Evolutionary conservation across 345 rosid genomes (phyloP), one percentile per base, ranked within the genome.

Genomic region (Aethionema arabicum): DNA sequence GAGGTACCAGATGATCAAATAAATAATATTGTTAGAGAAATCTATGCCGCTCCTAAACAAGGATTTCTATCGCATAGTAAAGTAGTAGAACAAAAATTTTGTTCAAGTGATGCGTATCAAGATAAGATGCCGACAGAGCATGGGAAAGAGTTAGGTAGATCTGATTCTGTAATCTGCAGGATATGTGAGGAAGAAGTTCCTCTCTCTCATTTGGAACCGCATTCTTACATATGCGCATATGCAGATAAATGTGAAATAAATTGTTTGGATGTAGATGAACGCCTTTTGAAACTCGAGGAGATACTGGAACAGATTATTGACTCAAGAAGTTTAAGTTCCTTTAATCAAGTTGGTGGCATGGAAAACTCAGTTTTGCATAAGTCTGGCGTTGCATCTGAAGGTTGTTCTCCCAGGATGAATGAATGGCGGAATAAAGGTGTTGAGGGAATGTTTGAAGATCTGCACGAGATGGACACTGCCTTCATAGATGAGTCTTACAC

Each of bases 391-490:
- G 59, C 70, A 6, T 59, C 81, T 37, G 91, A 87, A 67, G 80
- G 78, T 70, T 81, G 68, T 70, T 87, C 95, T 60, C 95, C 95
- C 47, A 87, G 78, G 76, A 16, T 77, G 53, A 81, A 79, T 67
- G 95, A 87, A 60, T 87, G 95, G 89, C 76, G 89, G 57, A 81
- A 69, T 53, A 87, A 80, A 78, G 91, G 95, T 38, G 77, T 85
- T 51, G 89, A 87, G 74, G 91, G 95, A 61, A 87, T 87, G 91
- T 85, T 85, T 76, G 95, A 87, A 71, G 95, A 88, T 67, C 82
- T 85, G 75, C 95, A 88, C 78, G 95, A 85, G 63, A 88, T 88
- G 95, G 91, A 88, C 69, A 85, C 91, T 36, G 85, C 95, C 57
- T 77, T 62, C 58, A 85, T 88, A 40, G 95, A 88, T 33, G 89